Conservation (phyloP, 805 yeast genomes). For the Wickerhamiella lipophila region DNA sequence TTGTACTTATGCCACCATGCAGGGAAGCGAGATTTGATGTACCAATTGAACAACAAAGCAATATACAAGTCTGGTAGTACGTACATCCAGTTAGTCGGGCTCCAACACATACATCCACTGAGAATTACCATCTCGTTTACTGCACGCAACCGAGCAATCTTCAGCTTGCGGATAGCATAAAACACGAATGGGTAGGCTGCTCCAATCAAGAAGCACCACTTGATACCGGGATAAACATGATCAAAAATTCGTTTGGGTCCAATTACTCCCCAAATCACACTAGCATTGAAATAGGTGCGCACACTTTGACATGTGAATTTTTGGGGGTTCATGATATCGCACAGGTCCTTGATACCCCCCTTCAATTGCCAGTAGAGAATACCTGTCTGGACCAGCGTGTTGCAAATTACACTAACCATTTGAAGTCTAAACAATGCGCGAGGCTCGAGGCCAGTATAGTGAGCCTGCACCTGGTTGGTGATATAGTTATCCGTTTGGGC, state of each 20-base stretch:
- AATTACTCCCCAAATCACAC: conserved; percentile 45
- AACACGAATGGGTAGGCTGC: conserved; percentile 23
- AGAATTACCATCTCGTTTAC: conserved; percentile 36
- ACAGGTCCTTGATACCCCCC: conserved; percentile 28
- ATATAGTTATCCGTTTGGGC: conserved; percentile 51
- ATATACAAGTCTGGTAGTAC: conserved; percentile 18
- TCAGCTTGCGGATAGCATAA: conserved; percentile 13
- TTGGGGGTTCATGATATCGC: conserved; percentile 29
- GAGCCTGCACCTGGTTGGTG: conserved; percentile 42
- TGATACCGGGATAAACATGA: conserved; percentile 46
- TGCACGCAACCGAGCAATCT: conserved; percentile 29
- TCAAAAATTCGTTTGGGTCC: conserved; percentile 42
- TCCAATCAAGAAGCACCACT: conserved; percentile 54
- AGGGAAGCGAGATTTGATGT: conserved; percentile 36
- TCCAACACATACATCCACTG: conserved; percentile 34
- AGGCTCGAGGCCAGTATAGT: conserved; percentile 48
- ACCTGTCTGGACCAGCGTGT: conserved; percentile 24
- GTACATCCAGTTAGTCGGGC: conserved; percentile 24
- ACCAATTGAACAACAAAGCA: conserved; percentile 35
- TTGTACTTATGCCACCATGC: conserved; percentile 45
- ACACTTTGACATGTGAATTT: conserved; percentile 34
- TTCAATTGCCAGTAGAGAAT: conserved; percentile 27
- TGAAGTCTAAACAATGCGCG: conserved; percentile 42
- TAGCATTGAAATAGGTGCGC: conserved; percentile 35
- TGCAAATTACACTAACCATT: conserved; percentile 25